phyloP scores from a whole-genome alignment of 225 moss, liverwort and hornwort genomes.

The Bryoerythrophyllum caledonicum region DNA sequence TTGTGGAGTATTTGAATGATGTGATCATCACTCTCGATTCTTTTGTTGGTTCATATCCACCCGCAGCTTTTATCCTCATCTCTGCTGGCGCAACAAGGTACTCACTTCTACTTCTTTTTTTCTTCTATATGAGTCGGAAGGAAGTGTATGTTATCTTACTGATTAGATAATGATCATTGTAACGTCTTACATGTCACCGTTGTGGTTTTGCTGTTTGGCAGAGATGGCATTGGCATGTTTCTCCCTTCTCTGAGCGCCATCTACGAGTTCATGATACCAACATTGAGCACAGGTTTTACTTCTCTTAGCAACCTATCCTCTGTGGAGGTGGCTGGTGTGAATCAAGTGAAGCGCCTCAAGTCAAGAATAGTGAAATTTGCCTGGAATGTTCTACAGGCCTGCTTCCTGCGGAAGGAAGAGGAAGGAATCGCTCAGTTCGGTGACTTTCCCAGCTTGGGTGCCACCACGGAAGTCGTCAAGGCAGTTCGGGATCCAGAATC shows the following conservation, averaged over 20 bases:
- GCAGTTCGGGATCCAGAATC: conserved; percentile 48
- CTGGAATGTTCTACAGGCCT: conserved; percentile 53
- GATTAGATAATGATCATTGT: neutral
- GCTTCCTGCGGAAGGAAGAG: conserved; percentile 52
- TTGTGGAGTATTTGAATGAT: conserved; percentile 90
- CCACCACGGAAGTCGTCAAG: conserved; percentile 27
- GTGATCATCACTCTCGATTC: conserved; percentile 76
- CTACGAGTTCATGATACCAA: conserved; percentile 77
- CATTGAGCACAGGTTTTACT: conserved; percentile 49
- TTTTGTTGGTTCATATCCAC: conserved; percentile 78
- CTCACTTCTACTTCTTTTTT: neutral
- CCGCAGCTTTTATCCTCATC: conserved; percentile 71
- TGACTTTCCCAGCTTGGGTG: conserved; percentile 58
- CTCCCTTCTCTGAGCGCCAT: conserved; percentile 66
- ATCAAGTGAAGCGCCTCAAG: conserved; percentile 51
- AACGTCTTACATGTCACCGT: conserved; percentile 5
- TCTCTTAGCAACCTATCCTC: conserved; percentile 32
- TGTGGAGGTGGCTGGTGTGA: conserved; percentile 33
- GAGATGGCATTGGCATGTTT: conserved; percentile 75
- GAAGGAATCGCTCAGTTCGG: conserved; percentile 28
- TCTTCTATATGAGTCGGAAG: neutral
- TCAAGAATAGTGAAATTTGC: conserved; percentile 42
- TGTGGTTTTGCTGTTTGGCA: conserved; percentile 33
- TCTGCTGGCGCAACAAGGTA: conserved; percentile 75
- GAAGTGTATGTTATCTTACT: neutral